These are phyloP conservation scores for Chlamydomonas reinhardtii DNA, from an alignment of 163 green algal species.

Conservation along the genomic window DNA sequence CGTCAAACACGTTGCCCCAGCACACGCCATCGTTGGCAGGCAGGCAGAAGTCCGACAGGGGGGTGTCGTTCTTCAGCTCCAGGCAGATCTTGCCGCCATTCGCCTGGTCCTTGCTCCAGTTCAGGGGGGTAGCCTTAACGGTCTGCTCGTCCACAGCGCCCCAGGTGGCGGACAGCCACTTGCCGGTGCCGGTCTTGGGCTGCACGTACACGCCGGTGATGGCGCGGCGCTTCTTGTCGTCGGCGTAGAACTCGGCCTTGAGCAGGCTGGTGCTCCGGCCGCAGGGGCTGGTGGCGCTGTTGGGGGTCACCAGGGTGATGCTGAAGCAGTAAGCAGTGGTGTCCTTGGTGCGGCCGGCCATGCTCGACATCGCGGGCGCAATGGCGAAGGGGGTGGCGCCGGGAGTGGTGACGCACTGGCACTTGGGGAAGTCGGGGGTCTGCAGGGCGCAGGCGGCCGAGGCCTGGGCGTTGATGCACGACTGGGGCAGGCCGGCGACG, in stretches of 20 bases:
- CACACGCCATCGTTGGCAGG: neutral
- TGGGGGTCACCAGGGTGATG: neutral
- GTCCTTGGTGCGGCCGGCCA: neutral
- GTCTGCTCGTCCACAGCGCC: neutral
- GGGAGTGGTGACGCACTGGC: conserved; percentile 4
- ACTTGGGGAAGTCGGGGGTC: conserved; percentile 13
- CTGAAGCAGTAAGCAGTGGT: conserved; percentile 28
- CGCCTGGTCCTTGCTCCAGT: conserved; percentile 3
- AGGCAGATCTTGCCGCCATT: conserved; percentile 30
- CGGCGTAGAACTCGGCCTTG: conserved; percentile 39
- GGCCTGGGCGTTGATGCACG: too few species aligned
- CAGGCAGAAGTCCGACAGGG: neutral
- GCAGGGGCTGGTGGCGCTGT: neutral
- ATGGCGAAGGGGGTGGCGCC: conserved; percentile 20
- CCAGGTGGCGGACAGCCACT: neutral
- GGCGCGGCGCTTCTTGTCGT: conserved; percentile 2
- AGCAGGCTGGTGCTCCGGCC: neutral
- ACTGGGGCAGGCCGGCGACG: too few species aligned
- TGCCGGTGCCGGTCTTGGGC: neutral
- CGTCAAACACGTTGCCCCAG: neutral
- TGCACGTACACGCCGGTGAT: neutral
- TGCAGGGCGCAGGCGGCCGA: neutral
- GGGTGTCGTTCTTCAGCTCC: conserved; percentile 1
- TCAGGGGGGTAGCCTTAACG: conserved; percentile 22
- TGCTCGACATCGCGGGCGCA: neutral